Conservation (phyloP, 768 basidiomycete species). For the Termitomyces eurrhizus region DNA sequence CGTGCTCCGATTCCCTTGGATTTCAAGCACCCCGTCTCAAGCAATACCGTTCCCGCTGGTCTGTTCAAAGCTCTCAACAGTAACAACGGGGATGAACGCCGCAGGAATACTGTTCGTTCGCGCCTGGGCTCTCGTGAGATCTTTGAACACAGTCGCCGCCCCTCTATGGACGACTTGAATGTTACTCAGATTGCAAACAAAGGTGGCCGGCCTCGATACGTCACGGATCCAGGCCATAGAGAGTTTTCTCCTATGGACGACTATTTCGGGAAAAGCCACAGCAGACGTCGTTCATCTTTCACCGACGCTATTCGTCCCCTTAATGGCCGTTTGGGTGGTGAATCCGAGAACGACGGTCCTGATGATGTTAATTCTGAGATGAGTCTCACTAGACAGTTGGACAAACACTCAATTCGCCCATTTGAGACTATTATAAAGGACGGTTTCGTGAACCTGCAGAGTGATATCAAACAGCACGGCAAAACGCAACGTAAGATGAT, state of each 20-base stretch:
- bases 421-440: slow-evolving; percentile 66
- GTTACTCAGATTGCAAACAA: slow-evolving; percentile 67
- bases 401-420: slow-evolving; percentile 59
- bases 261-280: slow-evolving; percentile 34
- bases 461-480: slow-evolving; percentile 30
- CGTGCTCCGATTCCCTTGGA: slow-evolving; percentile 77
- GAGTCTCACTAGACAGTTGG: slow-evolving; percentile 54
- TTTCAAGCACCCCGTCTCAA: slow-evolving; percentile 53
- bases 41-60: slow-evolving; percentile 80
- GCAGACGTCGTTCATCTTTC: slow-evolving; percentile 53
- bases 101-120: slow-evolving; percentile 70
- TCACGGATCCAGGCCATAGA: slow-evolving; percentile 51
- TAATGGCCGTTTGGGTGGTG: slow-evolving; percentile 5
- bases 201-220: slow-evolving; percentile 45
- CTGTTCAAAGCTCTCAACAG: slow-evolving; percentile 77
- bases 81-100: slow-evolving; percentile 56
- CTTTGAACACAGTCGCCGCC: slow-evolving; percentile 61
- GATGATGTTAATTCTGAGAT: slow-evolving; percentile 39
- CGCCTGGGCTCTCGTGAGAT: slow-evolving; percentile 71
- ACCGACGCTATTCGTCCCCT: slow-evolving; percentile 45
- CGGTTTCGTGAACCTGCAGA: slow-evolving; percentile 52
- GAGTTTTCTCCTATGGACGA: slow-evolving; percentile 28
- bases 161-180: slow-evolving; percentile 75
- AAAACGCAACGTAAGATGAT: slow-evolving; percentile 53
- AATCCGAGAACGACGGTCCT: slow-evolving; percentile 29